Evolutionary conservation across 805 yeast genomes (phyloP), one percentile per base, ranked within the genome.

Genomic region (Dipodascopsis uninucleata): DNA sequence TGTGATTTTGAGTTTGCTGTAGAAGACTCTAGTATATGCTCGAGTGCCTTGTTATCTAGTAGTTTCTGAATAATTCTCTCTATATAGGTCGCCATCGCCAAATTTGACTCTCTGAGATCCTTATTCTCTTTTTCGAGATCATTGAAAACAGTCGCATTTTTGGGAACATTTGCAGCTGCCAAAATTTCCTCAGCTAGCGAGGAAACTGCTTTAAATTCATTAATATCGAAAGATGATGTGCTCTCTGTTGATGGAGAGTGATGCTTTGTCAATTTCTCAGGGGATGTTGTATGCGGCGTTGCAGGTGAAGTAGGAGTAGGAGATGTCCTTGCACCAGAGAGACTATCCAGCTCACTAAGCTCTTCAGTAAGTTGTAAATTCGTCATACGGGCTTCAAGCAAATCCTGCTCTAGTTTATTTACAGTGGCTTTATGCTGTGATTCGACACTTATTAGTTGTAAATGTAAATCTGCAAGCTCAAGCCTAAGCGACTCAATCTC

Each of bases 31-130:
- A 49, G 42, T n/a, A 49, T 43, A 46, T 49, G 35, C 12, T 45
- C 47, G 10, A 49, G 46, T 9, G 29, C 38, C 12, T 31, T 18
- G 36, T 35, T 36, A 20, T 41, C 47, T 9, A 49, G 47, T 5
- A 49, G 36, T 40, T 36, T 44, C 23, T 49, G 47, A n/a, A 41
- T 31, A n/a, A 49, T 41, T 20, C 49, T 43, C n/a, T 41, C 53
- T 21, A 49, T 49, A 20, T 49, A 49, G 4, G 43, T n/a, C 24
- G 42, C 39, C 50, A 49, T 46, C 5, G 47, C 44, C 22, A 17
- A 14, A 31, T 49, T 49, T 3, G 42, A 23, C 23, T 49, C 53
- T 25, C 26, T 39, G 4, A 49, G 39, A 17, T 41, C 28, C 3
- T 28, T 31, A 23, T 45, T 41, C 26, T 49, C 53, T 23, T 35